phyloP scores from a whole-genome alignment of 352 stramenopile species.

The Phytophthora palmivora region DNA sequence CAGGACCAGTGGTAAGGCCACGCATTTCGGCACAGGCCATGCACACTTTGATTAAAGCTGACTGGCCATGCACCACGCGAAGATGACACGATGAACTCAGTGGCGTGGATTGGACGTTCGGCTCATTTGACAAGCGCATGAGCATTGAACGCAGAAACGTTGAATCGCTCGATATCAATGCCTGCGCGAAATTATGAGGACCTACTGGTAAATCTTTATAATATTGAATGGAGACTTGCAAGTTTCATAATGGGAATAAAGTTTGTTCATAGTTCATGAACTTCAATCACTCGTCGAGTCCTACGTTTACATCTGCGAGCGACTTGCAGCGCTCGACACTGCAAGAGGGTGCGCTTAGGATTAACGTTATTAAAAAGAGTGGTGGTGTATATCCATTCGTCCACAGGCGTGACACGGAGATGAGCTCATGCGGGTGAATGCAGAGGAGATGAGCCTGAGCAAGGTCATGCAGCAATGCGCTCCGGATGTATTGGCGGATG shows the following conservation, averaged over 20 bases:
- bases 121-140: slow-evolving; percentile 8
- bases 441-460: slow-evolving; percentile 17
- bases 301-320: background rate
- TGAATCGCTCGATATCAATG: background rate
- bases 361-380: slow-evolving; percentile 20
- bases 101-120: slow-evolving; percentile 19
- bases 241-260: no score
- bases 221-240: no score
- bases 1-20: background rate
- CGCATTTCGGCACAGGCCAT: slow-evolving; percentile 14
- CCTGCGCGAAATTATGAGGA: no score
- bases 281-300: no score
- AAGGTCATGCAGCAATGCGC: slow-evolving; percentile 18
- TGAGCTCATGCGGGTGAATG: slow-evolving; percentile 10
- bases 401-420: slow-evolving; percentile 29
- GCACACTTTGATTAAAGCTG: slow-evolving; percentile 27
- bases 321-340: background rate
- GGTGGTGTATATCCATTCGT: slow-evolving; percentile 22
- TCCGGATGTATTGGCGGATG: slow-evolving; percentile 23
- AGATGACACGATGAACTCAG: slow-evolving; percentile 27
- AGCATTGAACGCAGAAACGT: slow-evolving; percentile 7
- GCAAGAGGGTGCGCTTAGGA: slow-evolving; percentile 1
- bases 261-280: no score
- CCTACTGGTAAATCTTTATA: no score
- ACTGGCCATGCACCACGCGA: slow-evolving; percentile 9